These are phyloP conservation scores for Xylariaceae sp. DNA, from an alignment of 2,329 filamentous ascomycete species.

Conservation along the genomic window DNA sequence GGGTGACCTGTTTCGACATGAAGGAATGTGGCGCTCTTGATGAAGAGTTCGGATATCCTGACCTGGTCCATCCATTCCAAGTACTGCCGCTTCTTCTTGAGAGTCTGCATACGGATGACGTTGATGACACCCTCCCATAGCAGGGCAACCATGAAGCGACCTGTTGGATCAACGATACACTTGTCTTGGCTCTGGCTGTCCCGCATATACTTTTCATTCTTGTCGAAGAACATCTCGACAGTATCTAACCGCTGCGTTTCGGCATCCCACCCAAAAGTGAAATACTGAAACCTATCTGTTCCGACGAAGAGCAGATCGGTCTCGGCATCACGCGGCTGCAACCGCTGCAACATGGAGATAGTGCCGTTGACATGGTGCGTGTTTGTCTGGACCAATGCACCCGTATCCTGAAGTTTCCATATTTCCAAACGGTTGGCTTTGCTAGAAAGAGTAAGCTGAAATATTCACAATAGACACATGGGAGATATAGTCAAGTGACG, in stretches of 20 bases:
- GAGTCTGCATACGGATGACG: conserved; percentile 47
- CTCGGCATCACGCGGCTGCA: conserved; percentile 68
- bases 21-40: conserved; percentile 55
- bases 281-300: conserved; percentile 86
- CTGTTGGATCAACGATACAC: conserved; percentile 78
- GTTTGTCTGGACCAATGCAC: conserved; percentile 52
- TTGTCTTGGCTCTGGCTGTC: conserved; percentile 80
- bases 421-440: conserved; percentile 85
- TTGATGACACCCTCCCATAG: conserved; percentile 59
- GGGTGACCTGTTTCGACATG: conserved; percentile 57
- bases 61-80: conserved; percentile 52
- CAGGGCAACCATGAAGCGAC: conserved; percentile 55
- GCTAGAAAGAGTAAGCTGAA: conserved; percentile 42
- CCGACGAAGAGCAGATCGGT: conserved; percentile 89
- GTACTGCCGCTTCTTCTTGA: conserved; percentile 42
- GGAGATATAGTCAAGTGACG: background rate
- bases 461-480: background rate
- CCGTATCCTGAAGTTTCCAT: conserved; percentile 66
- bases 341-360: conserved; percentile 76
- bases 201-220: conserved; percentile 58
- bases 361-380: conserved; percentile 78
- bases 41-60: conserved; percentile 55
- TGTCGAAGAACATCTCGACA: conserved; percentile 48
- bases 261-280: conserved; percentile 80
- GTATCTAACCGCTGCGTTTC: conserved; percentile 48